Base-by-base conservation (phyloP, 345 rosid species). In the Eucalyptus pauciflora region DNA sequence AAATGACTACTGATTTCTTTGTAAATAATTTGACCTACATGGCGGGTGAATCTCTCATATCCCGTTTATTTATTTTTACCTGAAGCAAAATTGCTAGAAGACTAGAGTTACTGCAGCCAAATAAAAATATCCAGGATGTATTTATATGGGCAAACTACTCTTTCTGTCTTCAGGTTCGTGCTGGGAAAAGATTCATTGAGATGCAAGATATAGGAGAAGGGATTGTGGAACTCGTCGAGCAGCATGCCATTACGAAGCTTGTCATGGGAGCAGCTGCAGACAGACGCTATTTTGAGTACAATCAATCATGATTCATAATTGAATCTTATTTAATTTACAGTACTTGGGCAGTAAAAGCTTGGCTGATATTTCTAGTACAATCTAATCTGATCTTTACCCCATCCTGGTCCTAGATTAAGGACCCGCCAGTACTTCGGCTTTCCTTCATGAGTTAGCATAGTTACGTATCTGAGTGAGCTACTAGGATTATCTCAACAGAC, bases 221-320 rank as follows among this genome's bases (percentile, higher is more conserved):
- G 87, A 95, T 96, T 83, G 88, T 95, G 86, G 97, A 94, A 92
- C 96, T 96, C 62, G 86, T 94, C 54, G 90, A 89, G 86, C 93
- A 87, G 89, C 92, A 93, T 90, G 90, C 89, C 24, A 91, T 95
- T 86, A 94, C 90, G 91, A 95, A 94, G 92, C 97, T 93, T 86
- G 96, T 95, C 71, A 94, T 95, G 96, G 98, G 97, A 91, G 98
- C 97, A 69, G 98, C 97, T 89, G 95, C 98, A 60, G 93, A 94
- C 89, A 90, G 91, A 71, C 94, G 91, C 90, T 93, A 91, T 89
- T 87, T 93, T 52, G 92, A 90, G 97, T 96, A 93, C 9, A 24
- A 60, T 67, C 62, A 67, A 49, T 67, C 56, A 17, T 83, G 87
- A 52, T 60, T 88, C 76, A 20, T 41, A 31, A 7, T 76, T 71